Evolutionary conservation across 2,329 filamentous ascomycete species (phyloP).

Genomic region (Hypoxylon sp.): DNA sequence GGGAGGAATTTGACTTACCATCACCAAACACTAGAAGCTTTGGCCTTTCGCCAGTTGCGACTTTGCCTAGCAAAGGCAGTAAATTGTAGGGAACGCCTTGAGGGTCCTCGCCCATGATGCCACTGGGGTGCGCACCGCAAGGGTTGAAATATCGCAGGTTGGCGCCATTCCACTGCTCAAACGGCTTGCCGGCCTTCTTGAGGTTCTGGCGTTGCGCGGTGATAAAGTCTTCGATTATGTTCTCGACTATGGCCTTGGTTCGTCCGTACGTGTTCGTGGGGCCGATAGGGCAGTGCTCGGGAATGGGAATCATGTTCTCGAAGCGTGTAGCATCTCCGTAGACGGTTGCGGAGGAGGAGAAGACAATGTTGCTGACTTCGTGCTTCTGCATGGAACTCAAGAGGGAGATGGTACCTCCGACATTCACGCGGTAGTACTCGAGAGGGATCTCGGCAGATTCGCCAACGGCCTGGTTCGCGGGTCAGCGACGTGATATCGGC

Average conservation of each 20-base stretch:
- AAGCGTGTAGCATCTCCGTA: slow-evolving; percentile 98
- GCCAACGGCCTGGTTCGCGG: slow-evolving; percentile 81
- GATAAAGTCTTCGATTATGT: slow-evolving; percentile 91
- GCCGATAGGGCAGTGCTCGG: slow-evolving; percentile 94
- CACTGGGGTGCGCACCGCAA: slow-evolving; percentile 91
- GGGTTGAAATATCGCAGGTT: slow-evolving; percentile 98
- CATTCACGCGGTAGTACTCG: slow-evolving; percentile 98
- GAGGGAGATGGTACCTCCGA: slow-evolving; percentile 90
- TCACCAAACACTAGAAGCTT: slow-evolving; percentile 96
- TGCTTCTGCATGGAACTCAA: slow-evolving; percentile 89
- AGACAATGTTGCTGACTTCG: slow-evolving; percentile 96
- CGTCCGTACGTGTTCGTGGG: slow-evolving; percentile 98
- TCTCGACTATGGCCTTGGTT: slow-evolving; percentile 94
- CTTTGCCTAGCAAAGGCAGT: slow-evolving; percentile 92
- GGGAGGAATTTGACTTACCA: slow-evolving; percentile 67
- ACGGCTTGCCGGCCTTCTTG: slow-evolving; percentile 82
- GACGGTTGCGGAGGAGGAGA: slow-evolving; percentile 97
- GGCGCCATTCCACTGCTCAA: slow-evolving; percentile 90
- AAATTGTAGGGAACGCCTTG: slow-evolving; percentile 97
- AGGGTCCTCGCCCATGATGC: slow-evolving; percentile 98
- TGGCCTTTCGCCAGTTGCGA: slow-evolving; percentile 93
- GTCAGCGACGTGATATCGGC: slow-evolving; percentile 39
- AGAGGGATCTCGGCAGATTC: slow-evolving; percentile 94
- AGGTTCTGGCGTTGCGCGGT: slow-evolving; percentile 87
- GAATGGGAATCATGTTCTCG: slow-evolving; percentile 98